Base-by-base conservation (phyloP, 2,329 filamentous ascomycete species). In the Aspergillus melleus region DNA sequence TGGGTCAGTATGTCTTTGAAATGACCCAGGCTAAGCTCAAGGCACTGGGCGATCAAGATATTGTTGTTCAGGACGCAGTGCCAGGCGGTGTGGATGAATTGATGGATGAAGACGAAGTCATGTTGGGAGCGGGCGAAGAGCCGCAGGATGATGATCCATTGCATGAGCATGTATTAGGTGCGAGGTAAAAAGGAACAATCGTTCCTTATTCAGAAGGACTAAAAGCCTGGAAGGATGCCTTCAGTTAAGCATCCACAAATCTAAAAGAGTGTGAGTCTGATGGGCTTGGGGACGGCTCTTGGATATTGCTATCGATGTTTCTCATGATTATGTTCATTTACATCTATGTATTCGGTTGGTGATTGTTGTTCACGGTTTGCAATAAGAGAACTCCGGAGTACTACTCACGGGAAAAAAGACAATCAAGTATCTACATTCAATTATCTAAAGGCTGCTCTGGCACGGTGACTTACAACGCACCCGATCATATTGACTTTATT, bases 1-100 rank as follows among this genome's bases (percentile, higher is more conserved):
- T 99, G 39, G 95, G 95, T 0, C 90, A 96, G 77, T 99, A 97
- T 75, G 94, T 99, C 22, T 96, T 87, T 73, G 91, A 99, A 76
- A 99, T 99, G 92, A 96, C 92, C 3, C 86, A 89, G 70, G 86
- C 87, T 8, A 89, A 88, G 75, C 75, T 88, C 1, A 83, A 86
- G 69, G 81, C 81, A 49, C 69, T 88, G 68, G 86, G 82, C 64
- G 77, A 74, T 51, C 77, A 76, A 14, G 70, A 73, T 26, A 73
- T 77, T 11, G 64, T 76, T 11, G 64, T 76, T 32, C 77, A 75
- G 39, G 74, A 75, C 42, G 67, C 67, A 20, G 67, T 70, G 6
- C 64, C 67, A 3, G 69, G 71, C 57, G 73, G 66, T 50, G 68
- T 73, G 12, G 71, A 70, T 26, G 70, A 59, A 22, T 59, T 66